Evolutionary conservation across 2,329 filamentous ascomycete species (phyloP).

Genomic region (Zasmidium cellare): DNA sequence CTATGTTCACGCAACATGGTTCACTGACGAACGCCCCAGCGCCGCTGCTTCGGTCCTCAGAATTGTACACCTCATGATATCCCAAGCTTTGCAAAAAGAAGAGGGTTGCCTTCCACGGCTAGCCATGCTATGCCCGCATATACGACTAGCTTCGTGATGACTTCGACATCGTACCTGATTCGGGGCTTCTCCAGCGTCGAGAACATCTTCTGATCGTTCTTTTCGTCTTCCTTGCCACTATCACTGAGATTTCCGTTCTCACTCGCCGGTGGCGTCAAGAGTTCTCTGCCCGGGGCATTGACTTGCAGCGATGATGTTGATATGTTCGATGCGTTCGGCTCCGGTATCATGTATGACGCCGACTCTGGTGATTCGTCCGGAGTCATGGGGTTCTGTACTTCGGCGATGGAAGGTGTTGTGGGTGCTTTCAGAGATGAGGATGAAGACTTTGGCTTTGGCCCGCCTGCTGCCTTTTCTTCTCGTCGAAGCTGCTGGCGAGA

Average conservation of each 20-base stretch:
- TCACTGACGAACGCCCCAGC: neutral
- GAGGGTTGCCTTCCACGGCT: conserved; percentile 71
- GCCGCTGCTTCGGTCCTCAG: no score
- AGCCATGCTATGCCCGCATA: conserved; percentile 92
- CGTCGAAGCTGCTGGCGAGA: conserved; percentile 74
- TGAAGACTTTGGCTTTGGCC: conserved; percentile 10
- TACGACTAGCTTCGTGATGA: conserved; percentile 93
- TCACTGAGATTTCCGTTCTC: conserved; percentile 31
- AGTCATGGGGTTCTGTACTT: conserved; percentile 7
- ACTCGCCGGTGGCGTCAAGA: conserved; percentile 35
- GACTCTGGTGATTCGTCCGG: conserved; percentile 16
- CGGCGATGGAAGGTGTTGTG: conserved; percentile 1
- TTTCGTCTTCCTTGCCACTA: conserved; percentile 37
- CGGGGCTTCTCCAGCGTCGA: conserved; percentile 79
- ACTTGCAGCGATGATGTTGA: conserved; percentile 33
- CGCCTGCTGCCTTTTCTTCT: conserved; percentile 37
- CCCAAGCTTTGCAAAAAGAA: conserved; percentile 56
- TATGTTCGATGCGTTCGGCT: conserved; percentile 25
- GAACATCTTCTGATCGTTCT: conserved; percentile 68
- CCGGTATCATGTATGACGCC: conserved; percentile 11
- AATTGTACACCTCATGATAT: conserved; percentile 10
- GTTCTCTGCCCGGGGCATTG: conserved; percentile 33
- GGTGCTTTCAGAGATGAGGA: conserved; percentile 7
- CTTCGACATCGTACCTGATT: conserved; percentile 96
- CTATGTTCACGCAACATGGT: neutral